These are phyloP conservation scores for Magnaporthiopsis incrustans DNA, from an alignment of 2,329 filamentous ascomycete species.

Conservation along the genomic window DNA sequence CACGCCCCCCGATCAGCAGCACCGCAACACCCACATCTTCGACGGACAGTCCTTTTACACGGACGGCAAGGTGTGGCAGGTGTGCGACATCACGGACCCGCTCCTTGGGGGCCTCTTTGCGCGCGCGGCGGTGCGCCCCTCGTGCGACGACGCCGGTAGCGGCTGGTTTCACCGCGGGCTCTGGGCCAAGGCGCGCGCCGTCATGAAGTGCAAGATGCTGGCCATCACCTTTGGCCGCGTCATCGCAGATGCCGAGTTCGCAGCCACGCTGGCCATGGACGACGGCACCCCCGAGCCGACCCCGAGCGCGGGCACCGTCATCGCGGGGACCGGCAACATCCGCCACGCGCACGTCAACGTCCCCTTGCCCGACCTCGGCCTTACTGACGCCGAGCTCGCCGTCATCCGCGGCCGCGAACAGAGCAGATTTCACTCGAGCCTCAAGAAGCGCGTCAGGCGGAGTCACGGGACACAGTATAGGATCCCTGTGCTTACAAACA, in stretches of 20 bases:
- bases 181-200: slow-evolving; percentile 73
- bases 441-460: slow-evolving; percentile 11
- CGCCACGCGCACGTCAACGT: slow-evolving; percentile 22
- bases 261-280: slow-evolving; percentile 29
- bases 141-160: slow-evolving; percentile 54
- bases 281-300: slow-evolving; percentile 24
- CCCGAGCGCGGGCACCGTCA: slow-evolving; percentile 10
- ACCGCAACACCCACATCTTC: slow-evolving; percentile 60
- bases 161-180: slow-evolving; percentile 83
- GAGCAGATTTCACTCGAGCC: slow-evolving; percentile 10
- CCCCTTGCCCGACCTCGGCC: slow-evolving; percentile 29
- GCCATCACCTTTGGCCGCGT: slow-evolving; percentile 51
- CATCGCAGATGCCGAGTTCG: slow-evolving; percentile 40
- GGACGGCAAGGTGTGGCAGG: slow-evolving; percentile 89
- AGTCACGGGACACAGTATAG: slow-evolving; percentile 12
- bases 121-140: slow-evolving; percentile 47
- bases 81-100: slow-evolving; percentile 85
- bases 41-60: slow-evolving; percentile 66
- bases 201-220: slow-evolving; percentile 82
- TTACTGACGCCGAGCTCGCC: slow-evolving; percentile 26
- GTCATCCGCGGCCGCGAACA: slow-evolving; percentile 11
- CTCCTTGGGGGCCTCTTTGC: slow-evolving; percentile 59
- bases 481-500: slow-evolving; percentile 10
- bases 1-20: slow-evolving; percentile 22
- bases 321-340: background rate